Evolutionary conservation across 805 yeast species (phyloP).

Genomic region (Ogataea angusta): DNA sequence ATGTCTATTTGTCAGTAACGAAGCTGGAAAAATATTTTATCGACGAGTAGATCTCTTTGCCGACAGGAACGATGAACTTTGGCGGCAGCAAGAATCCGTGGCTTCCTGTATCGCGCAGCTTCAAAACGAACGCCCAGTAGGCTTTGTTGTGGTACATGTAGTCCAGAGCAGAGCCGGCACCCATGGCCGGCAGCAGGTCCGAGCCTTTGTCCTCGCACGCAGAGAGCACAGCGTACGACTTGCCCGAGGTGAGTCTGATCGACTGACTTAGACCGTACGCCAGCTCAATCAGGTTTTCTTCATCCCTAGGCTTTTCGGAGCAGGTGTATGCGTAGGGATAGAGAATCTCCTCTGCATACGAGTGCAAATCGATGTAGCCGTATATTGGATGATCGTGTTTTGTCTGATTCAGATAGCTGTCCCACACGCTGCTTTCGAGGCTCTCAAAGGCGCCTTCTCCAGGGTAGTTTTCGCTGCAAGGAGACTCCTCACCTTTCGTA

Average conservation of each 20-base stretch:
- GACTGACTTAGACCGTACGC: conserved; percentile 80
- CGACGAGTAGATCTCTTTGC: conserved; percentile 67
- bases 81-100: conserved; percentile 81
- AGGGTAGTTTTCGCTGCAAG: conserved; percentile 80
- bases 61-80: conserved; percentile 69
- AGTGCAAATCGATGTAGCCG: conserved; percentile 81
- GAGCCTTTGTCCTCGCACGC: conserved; percentile 80
- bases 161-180: conserved; percentile 78
- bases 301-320: conserved; percentile 67
- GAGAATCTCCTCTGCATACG: conserved; percentile 79
- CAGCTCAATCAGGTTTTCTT: conserved; percentile 74
- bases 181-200: conserved; percentile 69
- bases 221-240: conserved; percentile 63
- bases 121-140: conserved; percentile 79
- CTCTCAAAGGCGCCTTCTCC: conserved; percentile 75
- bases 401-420: conserved; percentile 45
- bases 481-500: conserved; percentile 55
- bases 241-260: conserved; percentile 61
- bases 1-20: conserved; percentile 20
- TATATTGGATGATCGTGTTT: conserved; percentile 55
- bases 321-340: conserved; percentile 85
- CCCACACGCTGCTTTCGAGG: conserved; percentile 51
- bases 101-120: conserved; percentile 75
- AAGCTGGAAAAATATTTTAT: conserved; percentile 63
- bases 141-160: conserved; percentile 82